Conservation (phyloP, 768 basidiomycete species). For the Tricholoma flavovirens region DNA sequence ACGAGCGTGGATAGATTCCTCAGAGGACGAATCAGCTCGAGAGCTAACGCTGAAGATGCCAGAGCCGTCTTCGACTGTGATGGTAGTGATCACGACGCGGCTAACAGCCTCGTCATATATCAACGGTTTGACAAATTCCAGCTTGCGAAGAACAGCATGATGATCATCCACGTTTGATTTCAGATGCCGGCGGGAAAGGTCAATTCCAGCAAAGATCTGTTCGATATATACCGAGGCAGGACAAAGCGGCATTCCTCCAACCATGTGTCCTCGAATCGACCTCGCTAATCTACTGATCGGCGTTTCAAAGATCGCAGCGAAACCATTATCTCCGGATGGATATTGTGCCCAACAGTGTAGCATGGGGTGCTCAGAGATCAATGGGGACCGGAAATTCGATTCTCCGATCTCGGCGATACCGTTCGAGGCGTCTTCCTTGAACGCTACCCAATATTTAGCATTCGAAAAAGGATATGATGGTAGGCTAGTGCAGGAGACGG, state of each 20-base stretch:
- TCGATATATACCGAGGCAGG: slow-evolving; percentile 66
- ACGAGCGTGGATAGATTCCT: slow-evolving; percentile 35
- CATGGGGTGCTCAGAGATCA: slow-evolving; percentile 27
- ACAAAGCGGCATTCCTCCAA: slow-evolving; percentile 50
- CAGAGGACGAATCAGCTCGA: slow-evolving; percentile 20
- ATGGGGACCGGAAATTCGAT: background rate
- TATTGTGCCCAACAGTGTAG: slow-evolving; percentile 37
- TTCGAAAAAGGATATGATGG: slow-evolving; percentile 61
- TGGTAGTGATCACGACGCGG: slow-evolving; percentile 31
- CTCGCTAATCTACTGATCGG: slow-evolving; percentile 37
- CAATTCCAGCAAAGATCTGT: slow-evolving; percentile 42
- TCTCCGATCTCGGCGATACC: background rate
- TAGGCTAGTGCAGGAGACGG: slow-evolving; percentile 40
- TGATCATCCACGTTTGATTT: slow-evolving; percentile 20
- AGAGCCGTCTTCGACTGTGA: slow-evolving; percentile 30
- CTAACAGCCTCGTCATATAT: slow-evolving; percentile 33
- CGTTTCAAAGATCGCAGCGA: slow-evolving; percentile 47
- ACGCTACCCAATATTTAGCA: slow-evolving; percentile 53
- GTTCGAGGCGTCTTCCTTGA: slow-evolving; percentile 22
- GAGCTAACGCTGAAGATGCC: slow-evolving; percentile 47
- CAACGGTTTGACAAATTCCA: slow-evolving; percentile 51
- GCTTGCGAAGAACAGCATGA: slow-evolving; percentile 34
- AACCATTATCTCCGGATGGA: slow-evolving; percentile 30
- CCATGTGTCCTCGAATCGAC: slow-evolving; percentile 53
- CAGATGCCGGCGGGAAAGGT: slow-evolving; percentile 29